Conservation (phyloP, 1,139 yeast genomes). For the Geotrichum candidum region DNA sequence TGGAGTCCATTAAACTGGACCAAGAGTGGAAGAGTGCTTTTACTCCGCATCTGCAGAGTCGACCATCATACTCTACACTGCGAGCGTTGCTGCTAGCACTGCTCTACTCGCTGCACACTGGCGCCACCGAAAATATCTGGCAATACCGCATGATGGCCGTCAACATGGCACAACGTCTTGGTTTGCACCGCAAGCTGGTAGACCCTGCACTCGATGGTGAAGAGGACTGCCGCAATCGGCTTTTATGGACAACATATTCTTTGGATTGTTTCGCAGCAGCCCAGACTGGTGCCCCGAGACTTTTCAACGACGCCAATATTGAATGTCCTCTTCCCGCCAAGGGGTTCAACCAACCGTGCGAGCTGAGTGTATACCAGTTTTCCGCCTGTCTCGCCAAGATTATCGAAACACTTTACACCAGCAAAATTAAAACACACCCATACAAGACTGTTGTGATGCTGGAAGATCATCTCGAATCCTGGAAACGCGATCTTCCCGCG, state of each 20-base stretch:
- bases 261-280: slow-evolving; percentile 71
- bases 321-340: slow-evolving; percentile 80
- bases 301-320: slow-evolving; percentile 70
- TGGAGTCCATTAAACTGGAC: slow-evolving; percentile 35
- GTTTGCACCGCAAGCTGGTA: slow-evolving; percentile 81
- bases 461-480: slow-evolving; percentile 68
- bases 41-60: slow-evolving; percentile 45
- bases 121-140: slow-evolving; percentile 69
- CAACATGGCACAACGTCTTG: slow-evolving; percentile 78
- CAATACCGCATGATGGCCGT: slow-evolving; percentile 68
- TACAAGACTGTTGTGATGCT: slow-evolving; percentile 38
- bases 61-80: slow-evolving; percentile 61
- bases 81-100: slow-evolving; percentile 64
- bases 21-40: slow-evolving; percentile 39
- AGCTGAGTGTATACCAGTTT: slow-evolving; percentile 46
- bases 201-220: slow-evolving; percentile 68
- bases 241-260: slow-evolving; percentile 79
- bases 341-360: slow-evolving; percentile 42
- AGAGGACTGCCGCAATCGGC: slow-evolving; percentile 73
- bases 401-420: slow-evolving; percentile 50
- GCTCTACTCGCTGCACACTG: slow-evolving; percentile 65
- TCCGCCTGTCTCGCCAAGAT: slow-evolving; percentile 69
- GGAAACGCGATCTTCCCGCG: slow-evolving; percentile 67
- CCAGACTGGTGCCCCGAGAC: slow-evolving; percentile 73
- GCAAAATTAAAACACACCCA: slow-evolving; percentile 40